Conservation (phyloP, 768 basidiomycete species). For the Rhodotorula toruloides region DNA sequence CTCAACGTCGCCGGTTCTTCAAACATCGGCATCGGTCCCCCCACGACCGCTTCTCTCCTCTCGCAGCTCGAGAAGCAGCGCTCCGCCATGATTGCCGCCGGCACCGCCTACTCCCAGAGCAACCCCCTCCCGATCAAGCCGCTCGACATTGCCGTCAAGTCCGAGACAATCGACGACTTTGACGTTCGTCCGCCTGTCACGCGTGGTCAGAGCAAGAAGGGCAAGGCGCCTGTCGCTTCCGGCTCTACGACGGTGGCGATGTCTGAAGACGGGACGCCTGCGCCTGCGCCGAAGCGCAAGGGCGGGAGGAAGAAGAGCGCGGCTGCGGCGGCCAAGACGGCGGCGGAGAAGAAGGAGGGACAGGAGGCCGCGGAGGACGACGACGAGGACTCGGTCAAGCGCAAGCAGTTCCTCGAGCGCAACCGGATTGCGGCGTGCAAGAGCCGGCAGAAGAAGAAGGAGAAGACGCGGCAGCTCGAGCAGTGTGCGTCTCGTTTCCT, state of each 20-base stretch:
- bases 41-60: background rate
- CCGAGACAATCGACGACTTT: conserved; percentile 1
- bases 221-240: background rate
- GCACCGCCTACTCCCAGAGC: conserved; percentile 7
- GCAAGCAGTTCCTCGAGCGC: conserved; percentile 38
- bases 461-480: conserved; percentile 33
- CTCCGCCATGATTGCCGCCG: conserved; percentile 8
- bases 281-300: conserved; percentile 11
- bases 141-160: background rate
- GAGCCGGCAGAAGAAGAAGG: conserved; percentile 42
- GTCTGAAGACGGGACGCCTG: background rate
- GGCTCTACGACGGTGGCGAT: background rate
- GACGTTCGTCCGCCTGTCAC: conserved; percentile 1
- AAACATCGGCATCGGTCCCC: background rate
- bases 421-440: conserved; percentile 41
- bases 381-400: conserved; percentile 27
- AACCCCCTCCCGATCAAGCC: conserved; percentile 15
- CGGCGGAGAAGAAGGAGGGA: background rate
- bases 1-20: background rate
- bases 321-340: background rate
- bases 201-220: conserved; percentile 12
- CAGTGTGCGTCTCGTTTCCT: conserved; percentile 3
- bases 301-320: conserved; percentile 20
- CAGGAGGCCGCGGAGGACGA: conserved; percentile 14
- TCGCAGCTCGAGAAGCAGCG: conserved; percentile 21